Base-by-base conservation (phyloP, 257 asterid genomes). In the Primulina huaijiensis region DNA sequence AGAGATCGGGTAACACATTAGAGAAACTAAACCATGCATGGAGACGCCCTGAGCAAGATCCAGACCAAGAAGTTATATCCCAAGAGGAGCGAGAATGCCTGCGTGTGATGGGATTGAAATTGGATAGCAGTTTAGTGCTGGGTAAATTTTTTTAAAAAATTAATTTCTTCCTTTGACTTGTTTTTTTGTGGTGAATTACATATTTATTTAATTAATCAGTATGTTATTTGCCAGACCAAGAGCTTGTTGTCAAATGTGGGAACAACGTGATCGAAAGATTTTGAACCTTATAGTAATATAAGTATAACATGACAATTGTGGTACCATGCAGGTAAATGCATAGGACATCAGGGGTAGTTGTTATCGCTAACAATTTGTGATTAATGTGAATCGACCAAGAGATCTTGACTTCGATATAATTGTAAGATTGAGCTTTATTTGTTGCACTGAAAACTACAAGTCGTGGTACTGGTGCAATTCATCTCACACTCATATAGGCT, bases 41-140 rank as follows among this genome's bases (percentile, higher is more conserved):
- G 72, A 74, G 75, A 66, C 82, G 74, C 65, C 65, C 96, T 57
- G 84, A 81, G 77, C 70, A 64, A 72, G 95, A 86, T 76, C 79
- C 70, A 34, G 97, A 93, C 79, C 67, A 72, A 67, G 97, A 93
- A 78, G 69, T 86, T 68, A 76, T 90, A 71, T 89, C 96, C 67
- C 72, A 77, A 17, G 99, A 93, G 84, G 96, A 93, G 83, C 85
- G 89, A 64, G 86, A 72, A 64, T 86, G 88, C 77, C 78, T 90
- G 60, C 84, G 85, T 60, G 77, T 77, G 76, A 87, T 90, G 62
- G 97, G 95, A 40, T 76, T 86, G 73, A 86, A 85, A 80, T 77
- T 72, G 73, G 81, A 74, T 50, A 77, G 89, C 82, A 86, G 83
- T 78, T 77, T 93, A 85, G 90, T 83, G 60, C 97, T 93, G 43